Evolutionary conservation across 2,329 filamentous ascomycete genomes (phyloP).

Genomic region (Penicillium sp.): DNA sequence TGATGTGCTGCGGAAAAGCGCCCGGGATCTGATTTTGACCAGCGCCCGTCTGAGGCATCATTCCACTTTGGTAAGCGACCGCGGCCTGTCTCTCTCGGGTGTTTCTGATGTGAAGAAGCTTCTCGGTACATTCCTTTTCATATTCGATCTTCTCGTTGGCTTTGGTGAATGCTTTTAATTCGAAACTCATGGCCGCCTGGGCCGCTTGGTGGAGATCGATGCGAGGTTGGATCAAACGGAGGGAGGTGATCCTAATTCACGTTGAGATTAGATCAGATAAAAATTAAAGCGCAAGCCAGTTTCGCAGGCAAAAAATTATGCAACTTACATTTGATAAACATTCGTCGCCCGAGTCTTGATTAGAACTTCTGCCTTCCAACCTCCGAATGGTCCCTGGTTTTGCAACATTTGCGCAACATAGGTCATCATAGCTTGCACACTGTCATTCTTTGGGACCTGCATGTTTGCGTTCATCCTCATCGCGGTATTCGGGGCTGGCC

Average conservation of each 20-base stretch:
- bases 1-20: constrained; percentile 52
- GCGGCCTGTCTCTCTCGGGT: constrained; percentile 46
- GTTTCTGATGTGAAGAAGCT: constrained; percentile 47
- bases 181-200: constrained; percentile 45
- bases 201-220: constrained; percentile 41
- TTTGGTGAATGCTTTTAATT: constrained; percentile 47
- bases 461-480: constrained; percentile 33
- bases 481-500: constrained; percentile 7
- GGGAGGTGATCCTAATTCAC: constrained; percentile 44
- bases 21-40: constrained; percentile 45
- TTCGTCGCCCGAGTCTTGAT: constrained; percentile 43
- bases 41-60: constrained; percentile 38
- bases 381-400: constrained; percentile 44
- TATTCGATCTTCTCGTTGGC: constrained; percentile 45
- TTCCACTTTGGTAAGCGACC: constrained; percentile 40
- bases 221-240: constrained; percentile 47
- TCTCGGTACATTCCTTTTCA: constrained; percentile 45
- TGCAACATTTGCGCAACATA: constrained; percentile 43
- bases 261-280: constrained; percentile 12
- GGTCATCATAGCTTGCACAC: constrained; percentile 38
- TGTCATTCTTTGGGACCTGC: constrained; percentile 37
- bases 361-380: constrained; percentile 47
- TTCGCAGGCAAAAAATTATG: background rate
- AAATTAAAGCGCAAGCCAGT: background rate
- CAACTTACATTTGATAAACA: constrained; percentile 47